Evolutionary conservation across 306 rosid genomes (phyloP).

Genomic region (Vicia sativa): DNA sequence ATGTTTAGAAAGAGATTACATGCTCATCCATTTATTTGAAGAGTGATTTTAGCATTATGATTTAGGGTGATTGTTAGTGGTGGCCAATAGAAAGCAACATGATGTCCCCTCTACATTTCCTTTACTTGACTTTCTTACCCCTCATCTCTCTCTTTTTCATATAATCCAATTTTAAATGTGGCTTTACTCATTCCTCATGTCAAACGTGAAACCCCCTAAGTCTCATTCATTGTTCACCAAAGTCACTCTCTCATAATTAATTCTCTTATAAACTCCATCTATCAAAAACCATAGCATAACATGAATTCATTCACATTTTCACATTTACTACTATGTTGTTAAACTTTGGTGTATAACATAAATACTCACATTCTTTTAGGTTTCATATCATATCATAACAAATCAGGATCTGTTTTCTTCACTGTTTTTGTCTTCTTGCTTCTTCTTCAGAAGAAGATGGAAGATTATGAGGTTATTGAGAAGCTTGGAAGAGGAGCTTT

Average conservation of each 20-base stretch:
- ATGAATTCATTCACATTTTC: constrained; percentile 15
- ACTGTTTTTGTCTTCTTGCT: constrained; percentile 44
- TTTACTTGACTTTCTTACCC: constrained; percentile 47
- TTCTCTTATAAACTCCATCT: constrained; percentile 23
- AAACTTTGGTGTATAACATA: constrained; percentile 9
- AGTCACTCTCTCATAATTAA: constrained; percentile 35
- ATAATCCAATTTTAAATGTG: constrained; percentile 4
- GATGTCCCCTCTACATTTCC: constrained; percentile 19
- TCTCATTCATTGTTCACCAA: constrained; percentile 39
- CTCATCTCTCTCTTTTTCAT: constrained; percentile 18
- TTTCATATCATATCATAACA: constrained; percentile 33
- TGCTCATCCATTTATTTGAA: neutral
- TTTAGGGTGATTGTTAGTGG: neutral
- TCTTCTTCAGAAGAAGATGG: constrained; percentile 60
- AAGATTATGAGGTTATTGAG: constrained; percentile 73
- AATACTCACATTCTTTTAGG: constrained; percentile 33
- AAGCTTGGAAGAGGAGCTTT: constrained; percentile 90
- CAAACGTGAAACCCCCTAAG: constrained; percentile 46
- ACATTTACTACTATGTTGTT: neutral
- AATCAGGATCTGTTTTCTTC: constrained; percentile 44
- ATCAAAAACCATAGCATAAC: neutral
- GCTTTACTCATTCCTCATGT: constrained; percentile 49
- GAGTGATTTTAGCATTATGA: constrained; percentile 9
- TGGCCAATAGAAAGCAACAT: constrained; percentile 30
- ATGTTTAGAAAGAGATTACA: neutral